Percentiles rank a stretch among this genome's conserved stretches.
Conservation (phyloP, 306 rosid species). For the Cicer cuneatum region DNA sequence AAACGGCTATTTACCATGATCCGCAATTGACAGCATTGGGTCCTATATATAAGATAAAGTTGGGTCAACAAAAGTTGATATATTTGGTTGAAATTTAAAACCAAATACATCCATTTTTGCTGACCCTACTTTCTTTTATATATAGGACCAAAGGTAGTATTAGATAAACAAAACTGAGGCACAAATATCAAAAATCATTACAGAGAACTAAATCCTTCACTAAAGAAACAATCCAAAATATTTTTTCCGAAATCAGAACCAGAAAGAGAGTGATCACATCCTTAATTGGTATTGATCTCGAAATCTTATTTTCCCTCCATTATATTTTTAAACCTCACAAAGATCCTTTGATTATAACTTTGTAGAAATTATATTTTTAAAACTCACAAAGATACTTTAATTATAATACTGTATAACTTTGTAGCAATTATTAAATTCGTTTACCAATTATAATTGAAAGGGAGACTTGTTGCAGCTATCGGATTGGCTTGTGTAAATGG, state of each 20-base stretch:
- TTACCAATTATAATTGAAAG: constrained; percentile 4
- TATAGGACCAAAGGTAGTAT: too few relatives aligned
- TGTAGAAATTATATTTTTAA: not conserved
- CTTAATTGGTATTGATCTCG: not conserved
- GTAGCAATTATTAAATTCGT: constrained; percentile 6
- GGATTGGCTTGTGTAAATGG: not conserved
- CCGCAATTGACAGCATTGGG: too few relatives aligned
- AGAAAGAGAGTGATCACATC: constrained; percentile 1
- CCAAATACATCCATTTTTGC: too few relatives aligned
- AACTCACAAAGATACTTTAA: constrained; percentile 19
- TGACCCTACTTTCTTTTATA: too few relatives aligned
- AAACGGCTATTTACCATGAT: too few relatives aligned
- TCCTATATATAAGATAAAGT: too few relatives aligned
- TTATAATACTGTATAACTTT: not conserved
- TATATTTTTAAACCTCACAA: not conserved
- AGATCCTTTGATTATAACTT: too few relatives aligned
- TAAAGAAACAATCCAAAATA: not conserved
- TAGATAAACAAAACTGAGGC: not conserved
- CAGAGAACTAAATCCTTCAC: not conserved
- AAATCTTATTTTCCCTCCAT: constrained; percentile 3
- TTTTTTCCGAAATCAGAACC: not conserved
- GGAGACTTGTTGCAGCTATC: not conserved
- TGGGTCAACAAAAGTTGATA: too few relatives aligned
- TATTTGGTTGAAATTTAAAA: too few relatives aligned
- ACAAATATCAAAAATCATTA: constrained; percentile 24